phyloP scores from a whole-genome alignment of 768 basidiomycete species.

The Russula sp. region DNA sequence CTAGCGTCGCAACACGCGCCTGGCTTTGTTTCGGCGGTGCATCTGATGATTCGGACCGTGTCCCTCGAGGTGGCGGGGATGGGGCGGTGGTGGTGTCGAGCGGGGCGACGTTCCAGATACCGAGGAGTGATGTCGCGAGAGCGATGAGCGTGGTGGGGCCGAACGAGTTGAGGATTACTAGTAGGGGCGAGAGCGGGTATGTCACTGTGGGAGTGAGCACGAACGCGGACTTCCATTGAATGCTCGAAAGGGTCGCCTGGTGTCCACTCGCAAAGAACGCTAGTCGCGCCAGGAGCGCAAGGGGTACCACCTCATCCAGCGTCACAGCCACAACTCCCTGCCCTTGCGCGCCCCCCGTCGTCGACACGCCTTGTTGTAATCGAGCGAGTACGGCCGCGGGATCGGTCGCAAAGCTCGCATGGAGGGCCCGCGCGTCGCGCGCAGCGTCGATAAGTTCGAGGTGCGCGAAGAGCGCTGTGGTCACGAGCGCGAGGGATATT shows the following conservation, averaged over 20 bases:
- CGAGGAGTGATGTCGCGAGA: slow-evolving; percentile 67
- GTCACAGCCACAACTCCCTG: not conserved
- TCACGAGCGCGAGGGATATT: slow-evolving; percentile 60
- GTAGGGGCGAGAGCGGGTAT: slow-evolving; percentile 71
- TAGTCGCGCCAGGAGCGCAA: slow-evolving; percentile 74
- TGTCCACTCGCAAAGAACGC: slow-evolving; percentile 90
- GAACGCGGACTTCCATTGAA: slow-evolving; percentile 97
- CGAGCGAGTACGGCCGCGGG: slow-evolving; percentile 45
- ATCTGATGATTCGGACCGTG: not conserved
- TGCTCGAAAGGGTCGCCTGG: slow-evolving; percentile 80
- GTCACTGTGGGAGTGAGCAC: slow-evolving; percentile 64
- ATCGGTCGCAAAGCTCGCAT: slow-evolving; percentile 49
- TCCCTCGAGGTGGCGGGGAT: not conserved
- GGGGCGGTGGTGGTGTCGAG: slow-evolving; percentile 24
- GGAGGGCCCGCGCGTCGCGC: slow-evolving; percentile 61
- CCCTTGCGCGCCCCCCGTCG: not conserved
- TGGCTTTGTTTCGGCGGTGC: slow-evolving; percentile 24
- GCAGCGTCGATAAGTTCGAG: slow-evolving; percentile 80
- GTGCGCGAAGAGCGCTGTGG: slow-evolving; percentile 67
- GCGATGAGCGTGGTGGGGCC: slow-evolving; percentile 68
- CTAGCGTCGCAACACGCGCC: slow-evolving; percentile 26
- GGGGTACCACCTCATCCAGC: slow-evolving; percentile 67
- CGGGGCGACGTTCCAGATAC: slow-evolving; percentile 82
- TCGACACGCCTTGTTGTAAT: slow-evolving; percentile 31
- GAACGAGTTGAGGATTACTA: slow-evolving; percentile 74